phyloP scores from a whole-genome alignment of 2,329 filamentous ascomycete genomes.

The Trichoderma asperellum region DNA sequence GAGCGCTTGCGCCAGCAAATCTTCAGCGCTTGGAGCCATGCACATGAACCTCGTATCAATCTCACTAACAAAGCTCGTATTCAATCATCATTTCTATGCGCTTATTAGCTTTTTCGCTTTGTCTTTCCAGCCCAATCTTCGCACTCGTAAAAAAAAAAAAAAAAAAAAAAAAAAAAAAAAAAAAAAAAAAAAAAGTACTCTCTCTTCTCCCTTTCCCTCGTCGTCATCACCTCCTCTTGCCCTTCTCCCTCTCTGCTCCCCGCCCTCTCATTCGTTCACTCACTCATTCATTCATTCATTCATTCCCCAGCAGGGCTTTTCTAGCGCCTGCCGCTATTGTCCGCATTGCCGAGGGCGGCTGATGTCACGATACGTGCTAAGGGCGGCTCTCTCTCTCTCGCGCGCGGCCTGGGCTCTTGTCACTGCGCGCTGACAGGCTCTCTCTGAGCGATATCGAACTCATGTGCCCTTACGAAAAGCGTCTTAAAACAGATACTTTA shows the following conservation, averaged over 20 bases:
- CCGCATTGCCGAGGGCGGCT: constrained; percentile 17
- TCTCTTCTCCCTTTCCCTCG: not conserved
- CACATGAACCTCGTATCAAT: not conserved
- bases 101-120: not conserved
- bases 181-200: not conserved
- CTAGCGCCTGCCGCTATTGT: constrained; percentile 9
- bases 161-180: not conserved
- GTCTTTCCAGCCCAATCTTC: not conserved
- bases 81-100: not conserved
- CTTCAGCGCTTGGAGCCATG: not conserved
- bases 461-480: not conserved
- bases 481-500: not conserved
- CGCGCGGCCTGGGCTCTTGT: not conserved
- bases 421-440: constrained; percentile 10
- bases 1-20: not conserved
- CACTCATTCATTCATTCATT: not conserved
- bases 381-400: not conserved
- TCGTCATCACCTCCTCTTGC: not conserved
- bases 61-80: not conserved
- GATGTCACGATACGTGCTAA: constrained; percentile 1
- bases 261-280: not conserved
- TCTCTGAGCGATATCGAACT: not conserved
- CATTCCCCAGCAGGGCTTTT: constrained; percentile 9
- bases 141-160: not conserved
- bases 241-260: not conserved